Evolutionary conservation across 805 yeast genomes (phyloP).

Genomic region (Saccharomyces mikatae): DNA sequence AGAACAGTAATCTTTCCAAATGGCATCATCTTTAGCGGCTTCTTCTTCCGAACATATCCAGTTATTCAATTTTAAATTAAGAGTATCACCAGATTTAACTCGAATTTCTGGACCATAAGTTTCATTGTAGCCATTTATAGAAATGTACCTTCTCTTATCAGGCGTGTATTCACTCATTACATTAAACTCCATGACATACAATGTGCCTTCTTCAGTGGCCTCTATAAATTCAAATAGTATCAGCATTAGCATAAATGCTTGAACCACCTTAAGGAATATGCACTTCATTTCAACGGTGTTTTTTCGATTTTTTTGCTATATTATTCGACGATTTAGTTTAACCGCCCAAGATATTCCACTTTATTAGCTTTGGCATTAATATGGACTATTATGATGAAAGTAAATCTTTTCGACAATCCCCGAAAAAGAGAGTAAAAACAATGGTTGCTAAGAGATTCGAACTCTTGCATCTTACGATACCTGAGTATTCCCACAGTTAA

Average conservation of each 20-base stretch:
- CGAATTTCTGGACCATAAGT: conserved; percentile 22
- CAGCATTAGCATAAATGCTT: background rate
- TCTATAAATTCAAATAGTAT: background rate
- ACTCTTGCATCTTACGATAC: conserved; percentile 27
- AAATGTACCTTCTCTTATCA: conserved; percentile 15
- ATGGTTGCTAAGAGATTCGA: conserved; percentile 26
- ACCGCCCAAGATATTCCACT: background rate
- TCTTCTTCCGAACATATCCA: conserved; percentile 15
- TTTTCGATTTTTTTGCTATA: background rate
- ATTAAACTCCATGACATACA: conserved; percentile 10
- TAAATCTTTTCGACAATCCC: background rate
- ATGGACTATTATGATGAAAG: background rate
- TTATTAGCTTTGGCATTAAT: background rate
- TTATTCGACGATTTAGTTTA: background rate
- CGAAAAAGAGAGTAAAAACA: conserved; percentile 2
- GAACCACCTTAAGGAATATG: background rate
- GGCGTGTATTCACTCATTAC: conserved; percentile 7
- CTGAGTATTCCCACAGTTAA: conserved; percentile 17
- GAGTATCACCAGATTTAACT: conserved; percentile 17
- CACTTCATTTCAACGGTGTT: background rate
- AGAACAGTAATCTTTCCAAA: conserved; percentile 14
- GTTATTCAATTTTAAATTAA: conserved; percentile 16
- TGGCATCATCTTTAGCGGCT: conserved; percentile 18
- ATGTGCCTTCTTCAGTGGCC: background rate
- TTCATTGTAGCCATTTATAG: conserved; percentile 14